These are phyloP conservation scores for Maudiozyma barnettii DNA, from an alignment of 805 yeast species.

Conservation along the genomic window DNA sequence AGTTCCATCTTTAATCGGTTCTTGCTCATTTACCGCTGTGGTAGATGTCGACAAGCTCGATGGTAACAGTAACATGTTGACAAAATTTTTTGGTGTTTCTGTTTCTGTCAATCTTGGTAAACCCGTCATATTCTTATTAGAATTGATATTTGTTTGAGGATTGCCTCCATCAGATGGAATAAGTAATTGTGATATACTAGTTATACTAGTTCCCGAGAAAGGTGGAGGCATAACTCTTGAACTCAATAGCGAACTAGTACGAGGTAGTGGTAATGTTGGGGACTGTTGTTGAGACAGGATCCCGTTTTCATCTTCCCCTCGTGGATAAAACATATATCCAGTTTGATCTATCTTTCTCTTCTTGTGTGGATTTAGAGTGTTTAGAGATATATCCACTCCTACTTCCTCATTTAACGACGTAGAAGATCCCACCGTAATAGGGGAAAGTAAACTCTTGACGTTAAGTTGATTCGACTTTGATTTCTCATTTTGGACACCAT, in stretches of 20 bases:
- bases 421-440: neutral
- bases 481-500: neutral
- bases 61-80: slow-evolving; percentile 16
- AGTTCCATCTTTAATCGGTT: too few relatives aligned
- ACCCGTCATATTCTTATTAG: neutral
- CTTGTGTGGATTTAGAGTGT: too few relatives aligned
- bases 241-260: neutral
- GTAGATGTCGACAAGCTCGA: neutral
- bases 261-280: neutral
- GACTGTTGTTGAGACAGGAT: neutral
- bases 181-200: slow-evolving; percentile 4
- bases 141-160: neutral
- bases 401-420: neutral
- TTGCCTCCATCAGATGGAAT: neutral
- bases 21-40: neutral
- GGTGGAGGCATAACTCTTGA: neutral
- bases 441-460: neutral
- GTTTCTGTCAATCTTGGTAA: slow-evolving; percentile 7
- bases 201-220: slow-evolving; percentile 1
- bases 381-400: too few relatives aligned
- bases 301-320: too few relatives aligned
- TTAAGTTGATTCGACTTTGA: neutral
- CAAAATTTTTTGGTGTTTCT: slow-evolving; percentile 22
- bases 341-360: too few relatives aligned
- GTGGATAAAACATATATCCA: too few relatives aligned